phyloP scores from a whole-genome alignment of 2,329 filamentous ascomycete genomes.

The Zymoseptoria ardabiliae region DNA sequence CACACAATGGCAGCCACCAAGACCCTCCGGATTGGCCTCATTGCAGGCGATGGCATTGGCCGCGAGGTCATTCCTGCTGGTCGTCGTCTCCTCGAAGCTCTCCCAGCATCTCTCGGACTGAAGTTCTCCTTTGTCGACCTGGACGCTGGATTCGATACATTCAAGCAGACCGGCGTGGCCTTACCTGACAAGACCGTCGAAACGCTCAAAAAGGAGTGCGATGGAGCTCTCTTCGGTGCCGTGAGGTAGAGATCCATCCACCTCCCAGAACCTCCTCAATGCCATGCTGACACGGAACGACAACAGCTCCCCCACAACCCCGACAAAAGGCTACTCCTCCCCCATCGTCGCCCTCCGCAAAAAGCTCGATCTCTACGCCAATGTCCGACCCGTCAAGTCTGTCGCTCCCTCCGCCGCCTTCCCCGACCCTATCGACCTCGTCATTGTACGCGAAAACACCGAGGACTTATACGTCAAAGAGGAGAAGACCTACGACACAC shows the following conservation, averaged over 20 bases:
- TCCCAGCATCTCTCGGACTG: slow-evolving; percentile 81
- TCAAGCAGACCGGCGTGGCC: slow-evolving; percentile 80
- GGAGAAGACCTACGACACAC: slow-evolving; percentile 71
- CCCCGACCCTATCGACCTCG: slow-evolving; percentile 71
- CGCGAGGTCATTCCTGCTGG: slow-evolving; percentile 95
- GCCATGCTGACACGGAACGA: background rate
- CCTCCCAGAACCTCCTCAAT: background rate
- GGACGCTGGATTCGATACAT: slow-evolving; percentile 86
- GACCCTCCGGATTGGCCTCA: slow-evolving; percentile 51
- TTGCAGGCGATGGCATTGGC: slow-evolving; percentile 96
- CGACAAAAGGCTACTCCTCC: slow-evolving; percentile 90
- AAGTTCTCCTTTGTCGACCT: slow-evolving; percentile 94
- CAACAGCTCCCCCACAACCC: slow-evolving; percentile 68
- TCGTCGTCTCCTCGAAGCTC: slow-evolving; percentile 81
- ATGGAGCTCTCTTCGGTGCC: slow-evolving; percentile 92
- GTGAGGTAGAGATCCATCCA: slow-evolving; percentile 46
- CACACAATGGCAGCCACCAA: background rate
- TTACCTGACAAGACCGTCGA: slow-evolving; percentile 88
- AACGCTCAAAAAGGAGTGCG: slow-evolving; percentile 80
- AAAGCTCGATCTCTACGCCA: slow-evolving; percentile 89
- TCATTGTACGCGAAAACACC: slow-evolving; percentile 98
- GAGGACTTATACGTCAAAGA: slow-evolving; percentile 98
- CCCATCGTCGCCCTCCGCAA: slow-evolving; percentile 97
- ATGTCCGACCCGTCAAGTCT: slow-evolving; percentile 91
- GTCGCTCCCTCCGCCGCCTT: slow-evolving; percentile 51